A percentile compares a stretch with the other conserved stretches of the same genome.
phyloP scores from a whole-genome alignment of 345 rosid species.

The Syzygium jambos region DNA sequence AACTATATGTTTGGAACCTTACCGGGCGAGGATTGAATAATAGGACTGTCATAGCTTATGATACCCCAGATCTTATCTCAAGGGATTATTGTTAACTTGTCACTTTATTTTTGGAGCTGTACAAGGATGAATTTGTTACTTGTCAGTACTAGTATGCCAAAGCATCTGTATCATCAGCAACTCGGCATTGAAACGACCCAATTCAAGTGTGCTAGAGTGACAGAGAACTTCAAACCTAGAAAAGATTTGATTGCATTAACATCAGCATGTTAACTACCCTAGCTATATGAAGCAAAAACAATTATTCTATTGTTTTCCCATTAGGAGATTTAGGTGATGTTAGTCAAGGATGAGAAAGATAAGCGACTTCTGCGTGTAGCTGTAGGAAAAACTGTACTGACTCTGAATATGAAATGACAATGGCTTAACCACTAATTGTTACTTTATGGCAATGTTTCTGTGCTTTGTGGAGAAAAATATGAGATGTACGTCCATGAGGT shows the following conservation, averaged over 20 bases:
- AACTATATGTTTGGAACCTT: not conserved
- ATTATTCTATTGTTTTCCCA: not conserved
- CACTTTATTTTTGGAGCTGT: fast-evolving
- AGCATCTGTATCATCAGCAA: not conserved
- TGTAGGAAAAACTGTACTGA: not conserved
- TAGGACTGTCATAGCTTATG: not conserved
- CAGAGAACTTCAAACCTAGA: not conserved
- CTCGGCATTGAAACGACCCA: not conserved
- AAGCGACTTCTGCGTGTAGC: not conserved
- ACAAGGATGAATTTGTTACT: not conserved
- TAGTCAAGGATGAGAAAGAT: not conserved
- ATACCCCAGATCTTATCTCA: not conserved
- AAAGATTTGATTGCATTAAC: not conserved
- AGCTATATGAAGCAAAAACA: not conserved
- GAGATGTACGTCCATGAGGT: not conserved
- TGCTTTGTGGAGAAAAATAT: not conserved
- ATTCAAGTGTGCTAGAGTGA: not conserved
- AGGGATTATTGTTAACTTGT: not conserved
- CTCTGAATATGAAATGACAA: not conserved
- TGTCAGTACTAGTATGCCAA: not conserved
- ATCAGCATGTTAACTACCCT: not conserved
- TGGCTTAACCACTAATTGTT: not conserved
- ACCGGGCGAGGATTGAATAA: not conserved
- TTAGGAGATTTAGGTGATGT: not conserved
- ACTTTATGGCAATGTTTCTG: not conserved